Conservation (phyloP, 768 basidiomycete species). For the Panaeolus cyanescens region DNA sequence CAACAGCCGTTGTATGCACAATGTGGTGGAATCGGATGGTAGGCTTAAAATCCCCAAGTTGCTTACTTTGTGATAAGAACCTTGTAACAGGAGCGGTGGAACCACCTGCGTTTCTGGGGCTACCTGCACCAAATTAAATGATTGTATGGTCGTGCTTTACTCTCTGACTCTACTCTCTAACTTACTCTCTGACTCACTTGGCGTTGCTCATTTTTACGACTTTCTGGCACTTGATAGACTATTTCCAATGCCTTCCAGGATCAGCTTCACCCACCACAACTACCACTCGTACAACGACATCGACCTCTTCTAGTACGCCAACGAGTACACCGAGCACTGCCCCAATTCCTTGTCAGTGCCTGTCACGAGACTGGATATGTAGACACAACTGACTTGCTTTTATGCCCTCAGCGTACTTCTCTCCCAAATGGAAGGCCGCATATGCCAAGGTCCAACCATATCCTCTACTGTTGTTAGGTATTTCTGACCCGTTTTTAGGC, state of each 20-base stretch:
- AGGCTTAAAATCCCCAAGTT: constrained; percentile 8
- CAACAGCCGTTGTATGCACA: constrained; percentile 46
- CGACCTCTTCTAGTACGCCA: constrained; percentile 18
- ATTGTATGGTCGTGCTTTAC: too few relatives aligned
- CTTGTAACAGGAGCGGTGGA: constrained; percentile 40
- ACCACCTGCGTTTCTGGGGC: constrained; percentile 49
- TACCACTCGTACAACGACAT: constrained; percentile 22
- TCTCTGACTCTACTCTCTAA: too few relatives aligned
- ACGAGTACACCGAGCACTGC: constrained; percentile 15
- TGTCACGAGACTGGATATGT: constrained; percentile 17
- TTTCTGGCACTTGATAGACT: constrained; percentile 31
- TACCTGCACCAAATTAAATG: constrained; percentile 45
- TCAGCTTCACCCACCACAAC: constrained; percentile 26
- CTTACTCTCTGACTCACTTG: too few relatives aligned
- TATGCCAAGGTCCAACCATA: constrained; percentile 45
- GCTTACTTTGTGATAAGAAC: neutral
- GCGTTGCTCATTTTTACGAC: neutral
- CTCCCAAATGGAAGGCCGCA: constrained; percentile 55
- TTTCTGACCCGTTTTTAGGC: constrained; percentile 35
- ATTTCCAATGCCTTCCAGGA: constrained; percentile 52
- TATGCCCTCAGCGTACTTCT: constrained; percentile 33
- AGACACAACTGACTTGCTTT: neutral
- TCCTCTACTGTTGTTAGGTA: neutral
- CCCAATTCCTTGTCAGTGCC: neutral
- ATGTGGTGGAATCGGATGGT: constrained; percentile 56